A percentile compares a stretch with the other conserved stretches of the same genome.
Conservation (phyloP, 192 early-diverging fungal species). For the Backusella sp. region DNA sequence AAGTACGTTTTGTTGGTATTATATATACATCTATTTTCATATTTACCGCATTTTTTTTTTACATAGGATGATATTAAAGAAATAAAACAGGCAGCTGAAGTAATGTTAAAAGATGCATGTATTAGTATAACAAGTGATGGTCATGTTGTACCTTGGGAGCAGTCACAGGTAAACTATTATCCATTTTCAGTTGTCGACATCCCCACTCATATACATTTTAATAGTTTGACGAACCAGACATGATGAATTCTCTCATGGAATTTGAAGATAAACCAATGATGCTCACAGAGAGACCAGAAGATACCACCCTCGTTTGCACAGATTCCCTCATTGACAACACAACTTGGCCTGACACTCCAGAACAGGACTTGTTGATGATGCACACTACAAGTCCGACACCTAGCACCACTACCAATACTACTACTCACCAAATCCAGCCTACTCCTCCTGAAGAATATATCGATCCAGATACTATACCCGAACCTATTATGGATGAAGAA, state of each 20-base stretch:
- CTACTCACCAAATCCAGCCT: background rate
- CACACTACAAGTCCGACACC: background rate
- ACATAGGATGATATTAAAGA: slow-evolving; percentile 25
- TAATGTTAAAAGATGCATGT: slow-evolving; percentile 15
- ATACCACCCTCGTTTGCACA: background rate
- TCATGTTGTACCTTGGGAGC: background rate
- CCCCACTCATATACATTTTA: background rate
- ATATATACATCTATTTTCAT: background rate
- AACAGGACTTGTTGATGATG: background rate
- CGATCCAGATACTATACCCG: slow-evolving; percentile 17
- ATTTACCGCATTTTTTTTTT: background rate
- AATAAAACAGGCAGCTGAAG: slow-evolving; percentile 27
- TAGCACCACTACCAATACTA: no score
- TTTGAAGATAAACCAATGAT: background rate
- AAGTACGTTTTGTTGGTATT: slow-evolving; percentile 37
- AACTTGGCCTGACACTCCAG: background rate
- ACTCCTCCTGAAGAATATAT: background rate
- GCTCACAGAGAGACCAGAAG: background rate
- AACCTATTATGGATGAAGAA: slow-evolving; percentile 28
- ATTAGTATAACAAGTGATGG: slow-evolving; percentile 26
- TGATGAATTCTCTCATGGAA: background rate
- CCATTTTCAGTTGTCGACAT: background rate
- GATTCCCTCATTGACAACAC: background rate
- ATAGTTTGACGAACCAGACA: background rate
- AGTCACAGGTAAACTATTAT: background rate